Percentiles rank a stretch among this genome's conserved stretches.
phyloP scores from a whole-genome alignment of 169 alveolate genomes.

The Theileria parva region DNA sequence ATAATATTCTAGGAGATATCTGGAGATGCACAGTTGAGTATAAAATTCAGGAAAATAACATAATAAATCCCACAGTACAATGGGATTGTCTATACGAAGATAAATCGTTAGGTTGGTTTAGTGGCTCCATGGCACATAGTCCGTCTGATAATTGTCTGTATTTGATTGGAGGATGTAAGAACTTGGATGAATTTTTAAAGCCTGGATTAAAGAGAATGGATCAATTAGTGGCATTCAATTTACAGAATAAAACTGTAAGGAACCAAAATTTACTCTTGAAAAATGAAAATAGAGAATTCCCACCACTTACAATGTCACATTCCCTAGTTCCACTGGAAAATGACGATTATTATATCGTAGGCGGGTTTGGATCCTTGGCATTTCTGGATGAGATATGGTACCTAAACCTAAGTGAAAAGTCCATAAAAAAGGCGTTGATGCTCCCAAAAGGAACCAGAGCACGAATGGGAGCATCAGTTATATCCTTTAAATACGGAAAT shows the following conservation, averaged over 20 bases:
- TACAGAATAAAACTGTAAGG: not conserved
- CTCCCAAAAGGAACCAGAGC: constrained; percentile 9
- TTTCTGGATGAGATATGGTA: constrained; percentile 23
- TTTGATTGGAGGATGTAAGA: not conserved
- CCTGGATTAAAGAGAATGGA: not conserved
- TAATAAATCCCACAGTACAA: not conserved
- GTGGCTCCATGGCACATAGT: constrained; percentile 6
- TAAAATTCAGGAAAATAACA: not conserved
- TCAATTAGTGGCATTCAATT: not conserved
- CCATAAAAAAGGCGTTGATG: not conserved
- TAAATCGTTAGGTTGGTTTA: not conserved
- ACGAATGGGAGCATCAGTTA: not conserved
- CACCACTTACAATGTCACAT: constrained; percentile 7
- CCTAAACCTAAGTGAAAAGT: not conserved
- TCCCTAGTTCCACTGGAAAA: not conserved
- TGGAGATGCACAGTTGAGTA: constrained; percentile 19
- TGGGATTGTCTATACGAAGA: constrained; percentile 2
- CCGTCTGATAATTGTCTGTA: not conserved
- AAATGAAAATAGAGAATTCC: not conserved
- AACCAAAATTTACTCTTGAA: not conserved
- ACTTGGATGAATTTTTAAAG: not conserved
- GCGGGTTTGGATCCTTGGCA: not conserved
- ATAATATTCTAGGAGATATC: constrained; percentile 1
- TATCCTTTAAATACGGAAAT: not conserved
- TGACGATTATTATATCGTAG: constrained; percentile 23